Base-by-base conservation (phyloP, 345 rosid genomes). In the Bruguiera sexangula region DNA sequence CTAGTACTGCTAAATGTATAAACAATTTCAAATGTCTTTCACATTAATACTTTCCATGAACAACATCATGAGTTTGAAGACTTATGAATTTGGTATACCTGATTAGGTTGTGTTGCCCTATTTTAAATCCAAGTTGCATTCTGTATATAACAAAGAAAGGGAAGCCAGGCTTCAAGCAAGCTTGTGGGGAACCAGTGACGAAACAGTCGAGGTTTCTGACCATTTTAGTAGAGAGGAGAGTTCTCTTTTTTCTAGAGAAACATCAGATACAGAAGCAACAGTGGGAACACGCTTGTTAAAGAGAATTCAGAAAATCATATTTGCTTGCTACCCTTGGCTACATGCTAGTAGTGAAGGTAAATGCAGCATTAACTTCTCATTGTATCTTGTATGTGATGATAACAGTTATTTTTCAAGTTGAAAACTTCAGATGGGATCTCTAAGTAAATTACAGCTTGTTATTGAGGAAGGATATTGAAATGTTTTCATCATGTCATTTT, bases 281-380 rank as follows among this genome's bases (percentile, higher is more conserved):
- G 71, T 81, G 24, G 84, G 96, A 84, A 65, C 81, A 69, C 86
- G 67, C 60, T 68, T 90, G 69, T 72, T 61, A n/a, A 89, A 79
- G 73, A 92, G 79, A 76, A 74, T 92, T 37, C 90, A 85, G 76
- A 90, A 89, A 82, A 73, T 89, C 75, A 73, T 96, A 68, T 91
- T 86, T 74, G 80, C 83, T 63, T 92, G 92, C 79, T 92, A 88
- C 77, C 98, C 99, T 36, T 92, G 89, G 96, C 52, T 96, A 54
- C 99, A 90, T 86, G 98, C 99, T 56, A 85, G 91, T 53, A 80
- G 85, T 72, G 99, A 92, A 90, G 99, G 99, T 96, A 79, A 36
- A 56, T 71, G 58, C 60, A 63, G 63, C 67, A 67, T 60, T 69
- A 60, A 65, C 51, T 70, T 61, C 18, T 37, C 52, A 21, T 63